These are phyloP conservation scores for Alternaria longipes DNA, from an alignment of 2,329 filamentous ascomycete species.

Conservation along the genomic window DNA sequence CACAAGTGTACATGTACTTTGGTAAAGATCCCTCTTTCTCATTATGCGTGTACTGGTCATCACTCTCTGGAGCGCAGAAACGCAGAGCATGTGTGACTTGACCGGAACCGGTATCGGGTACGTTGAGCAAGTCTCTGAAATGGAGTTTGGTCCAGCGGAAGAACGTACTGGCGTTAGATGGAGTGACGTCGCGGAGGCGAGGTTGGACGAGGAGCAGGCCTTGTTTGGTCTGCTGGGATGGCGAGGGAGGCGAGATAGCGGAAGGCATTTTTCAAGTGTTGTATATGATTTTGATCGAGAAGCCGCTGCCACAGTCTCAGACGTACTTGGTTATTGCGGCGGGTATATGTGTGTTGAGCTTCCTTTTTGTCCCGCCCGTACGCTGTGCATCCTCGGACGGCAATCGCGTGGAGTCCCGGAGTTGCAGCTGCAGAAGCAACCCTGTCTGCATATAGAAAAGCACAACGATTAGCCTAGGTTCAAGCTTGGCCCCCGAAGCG, in stretches of 20 bases:
- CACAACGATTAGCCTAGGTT: not conserved
- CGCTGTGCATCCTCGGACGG: not conserved
- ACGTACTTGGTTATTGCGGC: too few species aligned
- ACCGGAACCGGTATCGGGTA: not conserved
- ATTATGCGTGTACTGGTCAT: not conserved
- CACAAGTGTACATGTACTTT: conserved; percentile 1
- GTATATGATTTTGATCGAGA: not conserved
- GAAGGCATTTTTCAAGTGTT: not conserved
- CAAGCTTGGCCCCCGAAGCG: not conserved
- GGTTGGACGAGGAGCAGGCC: conserved; percentile 29
- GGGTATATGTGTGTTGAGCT: not conserved
- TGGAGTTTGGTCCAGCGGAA: conserved; percentile 34
- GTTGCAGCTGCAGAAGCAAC: conserved; percentile 10
- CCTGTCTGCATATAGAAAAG: not conserved
- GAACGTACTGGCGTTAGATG: conserved; percentile 13
- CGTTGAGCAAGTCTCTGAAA: conserved; percentile 27
- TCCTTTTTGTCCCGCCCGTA: not conserved
- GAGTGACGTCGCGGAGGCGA: conserved; percentile 12
- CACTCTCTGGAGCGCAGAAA: not conserved
- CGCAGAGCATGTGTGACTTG: not conserved
- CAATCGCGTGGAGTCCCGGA: conserved; percentile 18
- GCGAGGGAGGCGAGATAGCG: not conserved
- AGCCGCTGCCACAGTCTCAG: not conserved
- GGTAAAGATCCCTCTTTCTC: not conserved
- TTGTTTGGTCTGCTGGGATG: not conserved